Percentiles rank a stretch among this genome's conserved stretches.
These are phyloP conservation scores for Coemansia sp. DNA, from an alignment of 192 early-diverging fungal species.

Conservation along the genomic window DNA sequence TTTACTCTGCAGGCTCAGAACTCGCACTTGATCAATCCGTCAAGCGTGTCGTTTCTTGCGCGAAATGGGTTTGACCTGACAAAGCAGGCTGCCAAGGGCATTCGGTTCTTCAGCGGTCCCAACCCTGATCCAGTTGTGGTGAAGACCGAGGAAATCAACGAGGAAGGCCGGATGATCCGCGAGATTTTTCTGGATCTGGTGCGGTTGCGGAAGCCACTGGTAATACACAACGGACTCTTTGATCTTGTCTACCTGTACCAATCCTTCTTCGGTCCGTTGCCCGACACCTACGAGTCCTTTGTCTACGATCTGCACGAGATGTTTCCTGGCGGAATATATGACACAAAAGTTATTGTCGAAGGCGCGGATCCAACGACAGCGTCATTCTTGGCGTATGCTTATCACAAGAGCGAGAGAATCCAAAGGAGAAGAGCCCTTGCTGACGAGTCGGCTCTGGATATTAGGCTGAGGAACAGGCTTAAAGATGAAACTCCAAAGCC, in stretches of 20 bases:
- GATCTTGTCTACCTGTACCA: constrained; percentile 95
- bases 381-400: constrained; percentile 43
- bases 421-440: constrained; percentile 20
- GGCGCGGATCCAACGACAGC: constrained; percentile 27
- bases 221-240: constrained; percentile 92
- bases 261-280: constrained; percentile 80
- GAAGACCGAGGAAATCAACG: constrained; percentile 31
- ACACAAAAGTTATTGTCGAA: constrained; percentile 86
- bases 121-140: constrained; percentile 42
- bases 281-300: constrained; percentile 68
- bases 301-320: constrained; percentile 73
- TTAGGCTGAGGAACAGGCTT: constrained; percentile 20
- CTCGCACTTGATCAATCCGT: constrained; percentile 68
- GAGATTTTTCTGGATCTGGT: constrained; percentile 60
- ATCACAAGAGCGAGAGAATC: constrained; percentile 45
- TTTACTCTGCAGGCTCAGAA: constrained; percentile 58
- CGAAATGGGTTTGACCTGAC: constrained; percentile 88
- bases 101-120: constrained; percentile 71
- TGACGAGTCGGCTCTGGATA: constrained; percentile 28
- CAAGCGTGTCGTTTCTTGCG: constrained; percentile 77
- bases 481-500: neutral
- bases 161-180: constrained; percentile 54
- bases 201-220: constrained; percentile 61
- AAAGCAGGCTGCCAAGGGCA: constrained; percentile 70
- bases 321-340: constrained; percentile 87